These are phyloP conservation scores for Volutella citrinella DNA, from an alignment of 2,329 filamentous ascomycete genomes.

Conservation along the genomic window DNA sequence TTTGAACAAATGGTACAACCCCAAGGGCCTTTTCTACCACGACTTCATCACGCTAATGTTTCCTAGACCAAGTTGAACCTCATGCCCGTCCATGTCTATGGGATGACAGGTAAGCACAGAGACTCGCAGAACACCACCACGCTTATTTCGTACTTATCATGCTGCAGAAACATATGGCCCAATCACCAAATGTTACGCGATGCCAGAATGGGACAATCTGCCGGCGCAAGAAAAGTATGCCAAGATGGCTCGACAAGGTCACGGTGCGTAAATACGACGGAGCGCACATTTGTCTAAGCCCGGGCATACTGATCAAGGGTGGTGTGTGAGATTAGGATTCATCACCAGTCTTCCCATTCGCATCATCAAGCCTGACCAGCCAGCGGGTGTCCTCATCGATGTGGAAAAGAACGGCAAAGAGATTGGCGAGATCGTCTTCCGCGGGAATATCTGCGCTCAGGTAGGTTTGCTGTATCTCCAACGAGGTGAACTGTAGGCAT, in stretches of 20 bases:
- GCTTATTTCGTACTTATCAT: slow-evolving; percentile 1
- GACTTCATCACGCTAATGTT: slow-evolving; percentile 7
- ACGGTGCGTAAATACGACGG: no score
- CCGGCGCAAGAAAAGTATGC: slow-evolving; percentile 74
- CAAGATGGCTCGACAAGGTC: slow-evolving; percentile 90
- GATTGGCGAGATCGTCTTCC: slow-evolving; percentile 68
- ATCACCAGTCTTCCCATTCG: slow-evolving; percentile 77
- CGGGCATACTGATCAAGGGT: no score
- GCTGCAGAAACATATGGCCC: slow-evolving; percentile 85
- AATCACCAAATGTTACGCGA: slow-evolving; percentile 87
- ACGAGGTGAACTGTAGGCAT: no score
- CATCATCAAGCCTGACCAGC: slow-evolving; percentile 75
- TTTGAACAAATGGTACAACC: slow-evolving; percentile 82
- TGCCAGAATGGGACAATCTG: slow-evolving; percentile 80
- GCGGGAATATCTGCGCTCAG: slow-evolving; percentile 89
- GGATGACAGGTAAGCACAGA: slow-evolving; percentile 51
- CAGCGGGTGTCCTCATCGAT: slow-evolving; percentile 52
- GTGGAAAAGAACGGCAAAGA: slow-evolving; percentile 47
- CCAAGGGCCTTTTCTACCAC: neutral
- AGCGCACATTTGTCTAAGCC: no score
- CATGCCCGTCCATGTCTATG: slow-evolving; percentile 90
- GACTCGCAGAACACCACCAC: neutral
- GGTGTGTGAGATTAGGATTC: no score
- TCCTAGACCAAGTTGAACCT: slow-evolving; percentile 66
- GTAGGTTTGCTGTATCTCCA: no score